Evolutionary conservation across 768 basidiomycete genomes (phyloP).

Genomic region (Boletus edulis): DNA sequence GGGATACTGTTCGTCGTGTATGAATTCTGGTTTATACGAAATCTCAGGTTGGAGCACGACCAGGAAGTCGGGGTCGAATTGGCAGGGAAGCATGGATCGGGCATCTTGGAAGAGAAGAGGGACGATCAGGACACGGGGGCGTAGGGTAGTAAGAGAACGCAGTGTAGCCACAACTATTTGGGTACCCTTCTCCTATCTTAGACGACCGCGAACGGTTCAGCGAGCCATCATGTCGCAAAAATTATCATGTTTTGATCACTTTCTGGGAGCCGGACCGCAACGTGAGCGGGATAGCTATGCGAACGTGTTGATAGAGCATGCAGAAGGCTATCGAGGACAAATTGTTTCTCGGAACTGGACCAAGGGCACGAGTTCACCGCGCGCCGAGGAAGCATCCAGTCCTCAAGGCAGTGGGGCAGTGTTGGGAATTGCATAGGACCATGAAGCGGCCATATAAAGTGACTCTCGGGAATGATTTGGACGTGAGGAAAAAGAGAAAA

Average conservation of each 20-base stretch:
- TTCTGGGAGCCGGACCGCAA: neutral
- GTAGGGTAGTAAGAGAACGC: neutral
- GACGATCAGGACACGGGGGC: neutral
- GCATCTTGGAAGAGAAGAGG: conserved; percentile 26
- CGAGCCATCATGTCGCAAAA: neutral
- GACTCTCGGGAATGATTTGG: neutral
- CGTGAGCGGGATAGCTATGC: conserved; percentile 1
- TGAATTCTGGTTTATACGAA: conserved; percentile 42
- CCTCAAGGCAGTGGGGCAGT: conserved; percentile 23
- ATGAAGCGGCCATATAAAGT: neutral
- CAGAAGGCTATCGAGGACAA: conserved; percentile 1
- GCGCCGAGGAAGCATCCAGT: conserved; percentile 6
- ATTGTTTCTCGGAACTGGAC: conserved; percentile 4
- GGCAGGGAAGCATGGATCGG: conserved; percentile 46
- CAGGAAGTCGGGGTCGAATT: conserved; percentile 38
- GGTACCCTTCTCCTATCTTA: neutral
- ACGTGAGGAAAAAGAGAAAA: neutral
- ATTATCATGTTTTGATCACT: neutral
- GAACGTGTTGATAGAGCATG: neutral
- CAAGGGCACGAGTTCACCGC: conserved; percentile 20
- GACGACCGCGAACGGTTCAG: neutral
- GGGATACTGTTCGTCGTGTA: conserved; percentile 42
- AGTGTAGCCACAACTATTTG: neutral
- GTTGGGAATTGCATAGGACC: conserved; percentile 3
- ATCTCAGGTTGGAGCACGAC: conserved; percentile 44